Evolutionary conservation across 306 rosid species (phyloP).

Genomic region (Pyrus betulifolia): DNA sequence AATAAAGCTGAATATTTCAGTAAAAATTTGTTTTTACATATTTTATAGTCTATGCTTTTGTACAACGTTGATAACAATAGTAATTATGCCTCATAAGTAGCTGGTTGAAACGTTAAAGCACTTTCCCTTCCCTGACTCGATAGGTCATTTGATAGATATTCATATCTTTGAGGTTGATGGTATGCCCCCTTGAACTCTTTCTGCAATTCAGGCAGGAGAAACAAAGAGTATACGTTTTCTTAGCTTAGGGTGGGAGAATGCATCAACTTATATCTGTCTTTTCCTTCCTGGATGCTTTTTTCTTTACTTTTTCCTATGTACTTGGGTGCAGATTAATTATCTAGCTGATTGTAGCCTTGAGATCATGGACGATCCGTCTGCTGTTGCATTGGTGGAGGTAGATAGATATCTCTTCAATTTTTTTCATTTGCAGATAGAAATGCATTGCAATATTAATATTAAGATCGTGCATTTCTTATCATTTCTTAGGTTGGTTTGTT

Average conservation of each 20-base stretch:
- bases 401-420: constrained; percentile 6
- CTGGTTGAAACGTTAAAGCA: background rate
- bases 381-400: constrained; percentile 71
- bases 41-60: background rate
- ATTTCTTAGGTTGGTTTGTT: constrained; percentile 73
- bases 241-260: constrained; percentile 10
- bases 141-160: background rate
- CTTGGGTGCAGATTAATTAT: constrained; percentile 64
- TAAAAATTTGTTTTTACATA: background rate
- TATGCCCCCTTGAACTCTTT: background rate
- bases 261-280: background rate
- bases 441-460: background rate
- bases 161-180: background rate
- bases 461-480: background rate
- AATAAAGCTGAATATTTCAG: background rate
- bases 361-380: constrained; percentile 81
- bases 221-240: background rate
- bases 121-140: background rate
- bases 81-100: background rate
- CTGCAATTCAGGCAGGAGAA: background rate
- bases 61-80: background rate
- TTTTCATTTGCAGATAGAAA: background rate
- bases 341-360: constrained; percentile 87
- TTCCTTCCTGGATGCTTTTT: background rate
- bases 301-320: background rate